These are phyloP conservation scores for Rhizomucor miehei DNA, from an alignment of 371 early-diverging fungal genomes.

Conservation along the genomic window DNA sequence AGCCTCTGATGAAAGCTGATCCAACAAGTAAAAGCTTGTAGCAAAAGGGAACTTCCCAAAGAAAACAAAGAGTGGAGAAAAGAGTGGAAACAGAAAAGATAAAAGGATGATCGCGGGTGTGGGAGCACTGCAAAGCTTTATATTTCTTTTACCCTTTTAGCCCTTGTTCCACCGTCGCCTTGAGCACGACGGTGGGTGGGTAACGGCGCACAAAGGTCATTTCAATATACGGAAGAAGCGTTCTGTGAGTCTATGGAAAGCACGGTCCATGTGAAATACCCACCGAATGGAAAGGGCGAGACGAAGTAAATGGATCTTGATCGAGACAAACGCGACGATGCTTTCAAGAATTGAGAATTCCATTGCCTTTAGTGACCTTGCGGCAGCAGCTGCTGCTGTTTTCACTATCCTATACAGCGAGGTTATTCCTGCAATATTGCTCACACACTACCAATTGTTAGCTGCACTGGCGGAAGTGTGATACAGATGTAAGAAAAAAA, in stretches of 20 bases:
- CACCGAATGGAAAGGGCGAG: not conserved
- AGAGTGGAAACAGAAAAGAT: slow-evolving; percentile 4
- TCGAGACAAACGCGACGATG: too few relatives aligned
- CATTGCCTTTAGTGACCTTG: too few relatives aligned
- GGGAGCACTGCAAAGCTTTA: slow-evolving; percentile 3
- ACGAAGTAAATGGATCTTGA: too few relatives aligned
- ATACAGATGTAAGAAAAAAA: too few relatives aligned
- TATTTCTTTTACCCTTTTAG: not conserved
- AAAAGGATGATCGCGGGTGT: slow-evolving; percentile 2
- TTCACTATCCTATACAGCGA: too few relatives aligned
- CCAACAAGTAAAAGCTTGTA: not conserved
- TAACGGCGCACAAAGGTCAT: not conserved
- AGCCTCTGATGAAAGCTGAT: slow-evolving; percentile 1
- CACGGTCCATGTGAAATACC: slow-evolving; percentile 6
- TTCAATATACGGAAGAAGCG: not conserved
- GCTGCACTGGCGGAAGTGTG: too few relatives aligned
- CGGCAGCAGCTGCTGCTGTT: too few relatives aligned
- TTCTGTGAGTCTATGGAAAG: not conserved
- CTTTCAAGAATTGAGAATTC: too few relatives aligned
- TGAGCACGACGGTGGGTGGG: not conserved
- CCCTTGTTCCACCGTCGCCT: not conserved
- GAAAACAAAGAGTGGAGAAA: not conserved
- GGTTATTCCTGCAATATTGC: too few relatives aligned
- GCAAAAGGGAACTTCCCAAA: not conserved
- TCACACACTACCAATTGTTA: too few relatives aligned